Percentiles rank a stretch among this genome's conserved stretches.
Evolutionary conservation across 2,329 filamentous ascomycete genomes (phyloP).

Genomic region (Taxawa tesnikishii): DNA sequence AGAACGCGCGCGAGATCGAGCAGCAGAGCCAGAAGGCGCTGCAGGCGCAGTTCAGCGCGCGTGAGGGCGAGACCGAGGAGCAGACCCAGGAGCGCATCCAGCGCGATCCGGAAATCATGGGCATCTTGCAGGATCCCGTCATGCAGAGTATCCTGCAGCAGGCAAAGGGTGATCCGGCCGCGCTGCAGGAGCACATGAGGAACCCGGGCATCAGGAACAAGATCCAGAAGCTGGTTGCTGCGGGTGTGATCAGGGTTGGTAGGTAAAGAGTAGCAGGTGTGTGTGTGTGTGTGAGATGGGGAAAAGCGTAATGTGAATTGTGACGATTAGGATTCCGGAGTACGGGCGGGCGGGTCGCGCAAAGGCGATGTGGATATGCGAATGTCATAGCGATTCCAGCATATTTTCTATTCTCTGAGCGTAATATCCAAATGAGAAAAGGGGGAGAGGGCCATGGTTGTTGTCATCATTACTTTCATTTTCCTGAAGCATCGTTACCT

Average conservation of each 20-base stretch:
- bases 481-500: too few species aligned
- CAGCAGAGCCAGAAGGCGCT: conserved; percentile 89
- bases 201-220: conserved; percentile 76
- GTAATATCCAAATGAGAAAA: too few species aligned
- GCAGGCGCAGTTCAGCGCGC: conserved; percentile 75
- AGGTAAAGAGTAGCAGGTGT: too few species aligned
- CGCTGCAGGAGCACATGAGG: conserved; percentile 93
- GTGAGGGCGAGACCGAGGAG: conserved; percentile 83
- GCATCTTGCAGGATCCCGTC: conserved; percentile 55
- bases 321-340: too few species aligned
- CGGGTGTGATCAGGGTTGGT: conserved; percentile 59
- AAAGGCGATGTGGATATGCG: too few species aligned
- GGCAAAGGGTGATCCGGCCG: conserved; percentile 83
- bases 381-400: too few species aligned
- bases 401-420: too few species aligned
- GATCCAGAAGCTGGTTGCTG: conserved; percentile 88
- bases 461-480: too few species aligned
- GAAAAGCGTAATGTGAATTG: too few species aligned
- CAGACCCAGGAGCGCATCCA: conserved; percentile 86
- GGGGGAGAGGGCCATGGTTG: too few species aligned
- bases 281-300: too few species aligned
- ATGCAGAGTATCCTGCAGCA: conserved; percentile 98
- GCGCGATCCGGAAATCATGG: conserved; percentile 60
- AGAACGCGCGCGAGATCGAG: conserved; percentile 84
- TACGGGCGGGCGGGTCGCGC: too few species aligned